These are phyloP conservation scores for Elaphomyces granulatus DNA, from an alignment of 495 filamentous ascomycete genomes.

Conservation along the genomic window DNA sequence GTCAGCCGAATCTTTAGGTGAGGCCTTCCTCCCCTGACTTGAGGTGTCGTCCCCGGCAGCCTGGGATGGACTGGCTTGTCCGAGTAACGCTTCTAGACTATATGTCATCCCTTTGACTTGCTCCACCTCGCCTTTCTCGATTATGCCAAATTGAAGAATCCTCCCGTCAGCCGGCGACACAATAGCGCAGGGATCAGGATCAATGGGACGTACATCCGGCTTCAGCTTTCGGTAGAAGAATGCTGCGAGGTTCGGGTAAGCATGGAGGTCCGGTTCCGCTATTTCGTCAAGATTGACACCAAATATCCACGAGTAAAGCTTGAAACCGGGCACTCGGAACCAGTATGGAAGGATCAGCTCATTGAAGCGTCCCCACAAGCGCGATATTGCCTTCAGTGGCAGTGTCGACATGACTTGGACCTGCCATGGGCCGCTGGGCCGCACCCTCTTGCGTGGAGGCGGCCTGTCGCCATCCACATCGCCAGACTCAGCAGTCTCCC, in stretches of 20 bases:
- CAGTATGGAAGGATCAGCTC: conserved; percentile 83
- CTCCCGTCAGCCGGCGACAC: conserved; percentile 81
- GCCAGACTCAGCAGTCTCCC: conserved; percentile 12
- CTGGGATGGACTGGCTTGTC: conserved; percentile 38
- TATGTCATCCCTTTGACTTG: conserved; percentile 99
- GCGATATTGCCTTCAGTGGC: conserved; percentile 83
- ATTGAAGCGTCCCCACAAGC: conserved; percentile 92
- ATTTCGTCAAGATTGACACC: conserved; percentile 88
- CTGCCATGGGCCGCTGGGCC: conserved; percentile 87
- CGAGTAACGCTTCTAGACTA: conserved; percentile 81
- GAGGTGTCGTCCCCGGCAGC: conserved; percentile 12
- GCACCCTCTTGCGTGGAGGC: conserved; percentile 53
- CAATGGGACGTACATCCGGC: conserved; percentile 75
- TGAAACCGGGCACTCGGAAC: conserved; percentile 87
- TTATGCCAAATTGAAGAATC: conserved; percentile 81
- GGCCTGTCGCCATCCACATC: conserved; percentile 27
- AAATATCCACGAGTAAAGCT: conserved; percentile 81
- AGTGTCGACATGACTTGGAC: conserved; percentile 94
- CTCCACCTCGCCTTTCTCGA: conserved; percentile 88
- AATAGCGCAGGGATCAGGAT: conserved; percentile 61
- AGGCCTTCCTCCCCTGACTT: conserved; percentile 3
- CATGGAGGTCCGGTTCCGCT: conserved; percentile 70
- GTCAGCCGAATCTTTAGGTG: conserved; percentile 27
- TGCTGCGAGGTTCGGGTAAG: conserved; percentile 81
- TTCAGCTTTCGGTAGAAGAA: conserved; percentile 97